These are phyloP conservation scores for Echeveria elegans DNA, from an alignment of 164 flowering plant species.

Conservation along the genomic window DNA sequence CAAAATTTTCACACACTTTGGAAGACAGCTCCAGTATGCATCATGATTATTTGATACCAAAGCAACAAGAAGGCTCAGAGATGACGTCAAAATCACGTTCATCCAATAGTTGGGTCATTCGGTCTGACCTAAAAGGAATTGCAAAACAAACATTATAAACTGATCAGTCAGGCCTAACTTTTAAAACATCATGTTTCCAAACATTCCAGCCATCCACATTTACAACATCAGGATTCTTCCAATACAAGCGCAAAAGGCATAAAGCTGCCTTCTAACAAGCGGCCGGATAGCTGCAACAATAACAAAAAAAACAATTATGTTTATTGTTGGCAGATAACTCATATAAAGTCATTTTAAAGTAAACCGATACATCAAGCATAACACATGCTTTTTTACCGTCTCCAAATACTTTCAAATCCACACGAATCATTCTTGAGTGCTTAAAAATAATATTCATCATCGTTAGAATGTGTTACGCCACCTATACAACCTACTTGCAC, in stretches of 20 bases:
- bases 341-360: too few species aligned
- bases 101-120: constrained; percentile 97
- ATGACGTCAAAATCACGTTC: constrained; percentile 97
- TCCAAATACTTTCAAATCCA: too few species aligned
- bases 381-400: too few species aligned
- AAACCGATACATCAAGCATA: too few species aligned
- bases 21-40: constrained; percentile 90
- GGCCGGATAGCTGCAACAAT: constrained; percentile 74
- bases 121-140: constrained; percentile 70
- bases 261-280: constrained; percentile 93
- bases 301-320: background rate
- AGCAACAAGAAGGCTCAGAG: constrained; percentile 98
- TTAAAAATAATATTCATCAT: too few species aligned
- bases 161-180: too few species aligned
- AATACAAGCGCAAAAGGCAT: constrained; percentile 78
- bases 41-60: constrained; percentile 90
- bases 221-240: constrained; percentile 98
- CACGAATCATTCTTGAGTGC: too few species aligned
- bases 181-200: background rate
- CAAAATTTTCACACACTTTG: constrained; percentile 88
- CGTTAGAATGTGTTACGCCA: background rate
- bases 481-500: constrained; percentile 95
- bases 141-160: constrained; percentile 9
- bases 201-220: constrained; percentile 95
- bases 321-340: background rate